These are phyloP conservation scores for Didymella lethalis DNA, from an alignment of 2,329 filamentous ascomycete species.

Conservation along the genomic window DNA sequence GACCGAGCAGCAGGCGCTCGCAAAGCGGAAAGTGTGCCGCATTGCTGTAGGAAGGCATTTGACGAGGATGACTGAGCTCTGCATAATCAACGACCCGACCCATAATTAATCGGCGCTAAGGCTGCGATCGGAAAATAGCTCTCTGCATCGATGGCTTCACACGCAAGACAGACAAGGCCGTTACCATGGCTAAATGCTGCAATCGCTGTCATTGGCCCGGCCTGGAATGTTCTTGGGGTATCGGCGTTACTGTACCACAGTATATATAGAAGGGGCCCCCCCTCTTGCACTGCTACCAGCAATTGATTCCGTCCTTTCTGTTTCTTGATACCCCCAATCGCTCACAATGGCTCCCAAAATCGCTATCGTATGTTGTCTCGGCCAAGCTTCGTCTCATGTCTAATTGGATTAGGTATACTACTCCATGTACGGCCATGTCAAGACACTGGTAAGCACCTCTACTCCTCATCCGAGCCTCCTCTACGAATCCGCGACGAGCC, in stretches of 20 bases:
- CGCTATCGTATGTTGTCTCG: slow-evolving; percentile 66
- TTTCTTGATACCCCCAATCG: slow-evolving; percentile 25
- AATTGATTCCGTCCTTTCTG: slow-evolving; percentile 10
- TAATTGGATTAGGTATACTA: slow-evolving; percentile 61
- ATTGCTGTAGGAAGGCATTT: slow-evolving; percentile 8
- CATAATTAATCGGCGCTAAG: slow-evolving; percentile 18
- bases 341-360: slow-evolving; percentile 82
- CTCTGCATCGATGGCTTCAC: slow-evolving; percentile 19
- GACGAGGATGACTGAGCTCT: slow-evolving; percentile 27
- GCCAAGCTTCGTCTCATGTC: no score
- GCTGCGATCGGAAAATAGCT: slow-evolving; percentile 15
- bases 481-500: neutral
- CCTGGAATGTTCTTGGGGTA: slow-evolving; percentile 12
- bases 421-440: slow-evolving; percentile 50
- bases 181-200: slow-evolving; percentile 8
- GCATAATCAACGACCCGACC: slow-evolving; percentile 19
- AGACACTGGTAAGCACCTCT: slow-evolving; percentile 40
- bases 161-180: slow-evolving; percentile 2
- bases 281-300: neutral
- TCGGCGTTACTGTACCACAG: neutral
- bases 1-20: neutral
- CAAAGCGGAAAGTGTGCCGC: slow-evolving; percentile 11
- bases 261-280: slow-evolving; percentile 19
- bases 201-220: slow-evolving; percentile 23
- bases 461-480: neutral